Percentiles rank a stretch among this genome's conserved stretches.
phyloP scores from a whole-genome alignment of 768 basidiomycete species.

The Trametes villosa region DNA sequence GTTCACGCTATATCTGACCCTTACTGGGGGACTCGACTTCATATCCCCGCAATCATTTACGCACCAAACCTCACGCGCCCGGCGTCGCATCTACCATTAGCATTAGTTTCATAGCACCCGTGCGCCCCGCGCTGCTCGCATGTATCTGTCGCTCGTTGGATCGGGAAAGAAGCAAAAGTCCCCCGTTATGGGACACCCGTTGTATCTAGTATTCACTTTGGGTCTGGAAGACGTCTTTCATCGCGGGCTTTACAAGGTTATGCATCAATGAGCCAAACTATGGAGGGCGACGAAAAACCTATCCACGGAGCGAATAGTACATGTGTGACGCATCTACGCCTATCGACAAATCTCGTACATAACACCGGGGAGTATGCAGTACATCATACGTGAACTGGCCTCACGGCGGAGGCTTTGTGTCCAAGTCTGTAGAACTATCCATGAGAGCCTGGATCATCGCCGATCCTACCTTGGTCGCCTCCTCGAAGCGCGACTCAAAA shows the following conservation, averaged over 20 bases:
- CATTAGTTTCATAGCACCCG: neutral
- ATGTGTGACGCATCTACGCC: no score
- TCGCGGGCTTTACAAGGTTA: no score
- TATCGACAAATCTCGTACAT: no score
- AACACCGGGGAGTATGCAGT: no score
- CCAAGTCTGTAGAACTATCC: conserved; percentile 46
- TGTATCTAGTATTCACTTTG: conserved; percentile 20
- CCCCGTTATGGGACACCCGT: neutral
- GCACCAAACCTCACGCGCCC: neutral
- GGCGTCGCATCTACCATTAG: neutral
- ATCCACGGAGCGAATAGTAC: no score
- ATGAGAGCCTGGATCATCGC: conserved; percentile 91
- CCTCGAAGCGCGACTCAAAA: conserved; percentile 87
- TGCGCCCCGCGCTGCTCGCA: conserved; percentile 1
- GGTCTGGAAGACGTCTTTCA: conserved; percentile 7
- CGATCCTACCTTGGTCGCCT: conserved; percentile 77
- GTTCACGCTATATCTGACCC: no score
- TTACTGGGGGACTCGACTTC: neutral
- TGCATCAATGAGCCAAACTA: no score
- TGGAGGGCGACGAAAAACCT: no score
- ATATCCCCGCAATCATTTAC: neutral
- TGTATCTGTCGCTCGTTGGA: conserved; percentile 18
- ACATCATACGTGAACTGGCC: no score
- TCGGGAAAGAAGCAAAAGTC: conserved; percentile 20
- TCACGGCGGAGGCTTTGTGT: neutral